Base-by-base conservation (phyloP, 2,329 filamentous ascomycete species). In the Fusarium sp. region DNA sequence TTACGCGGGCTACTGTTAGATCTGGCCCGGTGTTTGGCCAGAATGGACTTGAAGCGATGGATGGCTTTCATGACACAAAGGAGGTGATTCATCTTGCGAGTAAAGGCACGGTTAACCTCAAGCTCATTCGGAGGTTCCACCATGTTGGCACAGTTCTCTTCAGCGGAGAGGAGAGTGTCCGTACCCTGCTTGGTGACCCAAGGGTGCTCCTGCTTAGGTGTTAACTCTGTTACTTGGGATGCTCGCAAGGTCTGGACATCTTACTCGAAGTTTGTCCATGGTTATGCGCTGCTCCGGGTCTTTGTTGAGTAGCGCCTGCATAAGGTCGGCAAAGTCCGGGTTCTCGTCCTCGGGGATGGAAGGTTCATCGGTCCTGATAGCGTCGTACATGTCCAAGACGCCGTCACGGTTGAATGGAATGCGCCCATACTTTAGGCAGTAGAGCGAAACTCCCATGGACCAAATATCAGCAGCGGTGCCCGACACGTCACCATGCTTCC, bases 371-470 rank as follows among this genome's bases (percentile, higher is more conserved):
- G 86, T 88, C 73, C 92, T 92, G 82, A 99, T 98, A 10, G 94
- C 90, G 66, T 97, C 91, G 79, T 97, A 98, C 70, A 98, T 89
- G 56, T 97, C 95, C 62, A 98, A 85, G 66, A 98, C 90, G 23
- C 90, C 91, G 10, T 89, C 85, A 62, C 92, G 89, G 77, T 95
- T 92, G 78, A 98, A 99, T 0, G 96, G 96, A 69, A 99, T 92
- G 55, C 85, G 87, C 37, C 96, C 96, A 77, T 97, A 98, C 68
- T 93, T 91, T 42, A 99, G 86, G 80, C 96, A 99, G 80, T 95
- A 98, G 5, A 99, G 85, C 4, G 95, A 97, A 14, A 98, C 92
- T 11, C 96, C 96, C 95, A 98, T 98, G 7, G 95, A 97, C 96
- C 96, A 99, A 60, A 99, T 94, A 81, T 99, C 96, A 8, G 94